Evolutionary conservation across 2,329 filamentous ascomycete species (phyloP), one percentile per base, ranked within the genome.

Genomic region (Botrytis squamosa): DNA sequence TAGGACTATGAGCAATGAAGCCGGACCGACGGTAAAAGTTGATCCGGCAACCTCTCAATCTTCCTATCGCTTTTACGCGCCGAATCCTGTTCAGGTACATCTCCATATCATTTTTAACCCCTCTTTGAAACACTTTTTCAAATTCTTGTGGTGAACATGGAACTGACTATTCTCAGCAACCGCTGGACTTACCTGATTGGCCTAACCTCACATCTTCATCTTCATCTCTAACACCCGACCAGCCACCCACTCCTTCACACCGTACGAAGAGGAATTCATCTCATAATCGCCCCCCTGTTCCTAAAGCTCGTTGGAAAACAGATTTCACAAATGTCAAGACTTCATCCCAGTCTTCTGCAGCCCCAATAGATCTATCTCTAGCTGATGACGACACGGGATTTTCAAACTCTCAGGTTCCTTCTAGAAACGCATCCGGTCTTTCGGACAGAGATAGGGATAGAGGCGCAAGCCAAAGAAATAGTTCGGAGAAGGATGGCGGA

Each of bases 261-360:
- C 76, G 74, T 38, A 20, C 74, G n/a, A 80, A 80, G 62, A 78
- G 74, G 49, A 73, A 75, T 44, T 72, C 46, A 65, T 76, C 70
- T 64, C 55, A 73, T 70, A 69, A 71, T 16, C 75, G 79, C 33
- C 80, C 80, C 18, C 80, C 80, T 5, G 74, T 81, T 1, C 80
- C 80, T 1, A 78, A 77, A 70, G 73, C 80, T 29, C 72, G 75
- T 29, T 84, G 86, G 44, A 81, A 78, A 71, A 63, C 74, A 33
- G 78, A 80, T 57, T 66, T 68, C 9, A 52, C 68, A 12, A n/a
- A 49, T n/a, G 3, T 40, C 18, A 71, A 74, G 22, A 63, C 74
- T 36, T 76, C 76, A 72, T 14, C 75, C 6, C 38, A 67, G 10
- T 73, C 73, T 42, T 71, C 73, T 33, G 72, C 74, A 22, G 75